phyloP scores from a whole-genome alignment of 306 rosid genomes.

The apple (Malus domestica) region DNA sequence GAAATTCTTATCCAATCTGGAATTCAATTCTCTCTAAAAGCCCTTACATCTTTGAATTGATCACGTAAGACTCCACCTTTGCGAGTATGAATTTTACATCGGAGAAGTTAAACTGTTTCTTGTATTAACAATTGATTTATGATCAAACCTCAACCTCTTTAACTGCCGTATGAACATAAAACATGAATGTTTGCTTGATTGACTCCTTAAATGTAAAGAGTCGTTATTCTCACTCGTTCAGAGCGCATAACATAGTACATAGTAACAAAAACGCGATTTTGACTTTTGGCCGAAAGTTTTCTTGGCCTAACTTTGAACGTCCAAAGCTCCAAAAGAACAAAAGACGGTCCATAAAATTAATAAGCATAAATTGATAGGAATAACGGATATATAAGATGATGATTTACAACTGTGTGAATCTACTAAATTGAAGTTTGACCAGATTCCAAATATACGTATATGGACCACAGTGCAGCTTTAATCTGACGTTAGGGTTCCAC shows the following conservation, averaged over 20 bases:
- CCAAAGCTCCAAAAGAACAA: neutral
- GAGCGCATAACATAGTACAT: neutral
- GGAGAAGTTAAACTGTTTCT: no score
- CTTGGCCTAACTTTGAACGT: no score
- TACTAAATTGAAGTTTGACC: constrained; percentile 19
- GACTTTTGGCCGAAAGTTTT: neutral
- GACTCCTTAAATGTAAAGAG: neutral
- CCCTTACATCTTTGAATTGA: neutral
- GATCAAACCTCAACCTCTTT: no score
- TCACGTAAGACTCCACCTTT: neutral
- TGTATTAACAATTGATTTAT: no score
- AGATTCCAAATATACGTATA: constrained; percentile 12
- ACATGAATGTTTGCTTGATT: no score
- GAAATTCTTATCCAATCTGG: neutral
- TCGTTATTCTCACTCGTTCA: neutral
- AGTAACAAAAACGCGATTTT: neutral
- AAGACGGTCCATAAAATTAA: no score
- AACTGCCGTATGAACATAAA: no score
- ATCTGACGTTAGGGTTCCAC: constrained; percentile 27
- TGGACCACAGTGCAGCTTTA: constrained; percentile 58
- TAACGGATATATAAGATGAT: neutral
- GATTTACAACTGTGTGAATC: constrained; percentile 22
- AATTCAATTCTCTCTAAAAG: neutral
- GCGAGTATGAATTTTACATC: no score
- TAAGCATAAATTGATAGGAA: neutral